phyloP scores from a whole-genome alignment of 2,329 filamentous ascomycete species.

The Spiromastix sp. region DNA sequence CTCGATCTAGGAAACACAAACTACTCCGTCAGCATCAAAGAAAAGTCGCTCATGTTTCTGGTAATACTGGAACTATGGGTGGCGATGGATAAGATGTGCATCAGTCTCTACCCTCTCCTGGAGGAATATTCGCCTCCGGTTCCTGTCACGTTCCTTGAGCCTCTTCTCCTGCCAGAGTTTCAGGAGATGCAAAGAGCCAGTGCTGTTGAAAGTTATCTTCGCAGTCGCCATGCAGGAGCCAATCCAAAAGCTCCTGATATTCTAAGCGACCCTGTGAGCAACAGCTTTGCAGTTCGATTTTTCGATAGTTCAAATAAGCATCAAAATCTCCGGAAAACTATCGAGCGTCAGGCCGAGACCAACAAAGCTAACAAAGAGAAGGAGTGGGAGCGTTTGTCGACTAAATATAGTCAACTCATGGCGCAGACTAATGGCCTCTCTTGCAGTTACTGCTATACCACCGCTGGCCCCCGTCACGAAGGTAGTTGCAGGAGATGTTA shows the following conservation, averaged over 20 bases:
- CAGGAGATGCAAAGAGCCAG: constrained; percentile 38
- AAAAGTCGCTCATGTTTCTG: constrained; percentile 45
- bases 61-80: constrained; percentile 50
- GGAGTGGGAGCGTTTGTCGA: constrained; percentile 12
- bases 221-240: constrained; percentile 18
- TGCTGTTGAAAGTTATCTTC: constrained; percentile 40
- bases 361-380: constrained; percentile 27
- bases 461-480: constrained; percentile 7
- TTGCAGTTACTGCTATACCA: constrained; percentile 4
- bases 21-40: constrained; percentile 27
- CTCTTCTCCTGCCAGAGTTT: constrained; percentile 35
- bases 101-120: constrained; percentile 31
- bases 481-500: constrained; percentile 29
- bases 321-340: constrained; percentile 25
- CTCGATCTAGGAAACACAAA: background rate
- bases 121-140: constrained; percentile 39
- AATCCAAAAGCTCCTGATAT: constrained; percentile 19
- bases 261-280: constrained; percentile 25
- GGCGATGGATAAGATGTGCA: constrained; percentile 42
- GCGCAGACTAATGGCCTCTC: constrained; percentile 4
- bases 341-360: constrained; percentile 30
- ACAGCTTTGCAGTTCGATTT: constrained; percentile 39
- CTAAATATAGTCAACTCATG: constrained; percentile 21
- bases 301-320: constrained; percentile 37
- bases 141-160: constrained; percentile 27